Percentiles rank a stretch among this genome's conserved stretches.
Conservation (phyloP, 1,284 basidiomycete species). For the Pseudozyma hubeiensis region DNA sequence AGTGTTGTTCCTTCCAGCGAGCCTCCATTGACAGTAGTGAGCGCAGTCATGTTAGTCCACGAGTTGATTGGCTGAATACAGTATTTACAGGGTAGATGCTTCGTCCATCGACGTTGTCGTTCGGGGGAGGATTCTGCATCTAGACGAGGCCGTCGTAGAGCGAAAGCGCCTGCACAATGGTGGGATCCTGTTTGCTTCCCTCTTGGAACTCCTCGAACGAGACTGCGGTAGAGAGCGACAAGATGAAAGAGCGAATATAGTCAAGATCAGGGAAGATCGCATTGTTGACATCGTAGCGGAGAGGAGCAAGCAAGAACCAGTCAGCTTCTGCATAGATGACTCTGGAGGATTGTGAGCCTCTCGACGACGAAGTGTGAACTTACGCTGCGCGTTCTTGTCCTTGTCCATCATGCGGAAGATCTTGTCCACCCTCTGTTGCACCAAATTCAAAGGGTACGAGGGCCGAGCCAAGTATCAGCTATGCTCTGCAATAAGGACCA, state of each 20-base stretch:
- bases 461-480: too few species aligned
- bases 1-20: neutral
- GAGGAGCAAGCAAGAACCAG: neutral
- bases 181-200: slow-evolving; percentile 67
- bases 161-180: slow-evolving; percentile 66
- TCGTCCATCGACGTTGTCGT: slow-evolving; percentile 1
- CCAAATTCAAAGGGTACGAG: neutral
- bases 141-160: slow-evolving; percentile 62
- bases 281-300: neutral
- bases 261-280: neutral
- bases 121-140: neutral
- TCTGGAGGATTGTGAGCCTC: neutral
- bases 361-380: slow-evolving; percentile 20
- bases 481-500: too few species aligned
- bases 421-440: slow-evolving; percentile 65
- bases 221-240: slow-evolving; percentile 30
- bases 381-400: slow-evolving; percentile 67
- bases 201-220: slow-evolving; percentile 68
- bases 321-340: neutral
- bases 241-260: neutral
- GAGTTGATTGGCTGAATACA: slow-evolving; percentile 11
- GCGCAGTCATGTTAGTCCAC: neutral
- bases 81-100: slow-evolving; percentile 13
- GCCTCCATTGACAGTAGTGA: neutral
- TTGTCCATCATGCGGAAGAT: slow-evolving; percentile 68